Percentiles rank a stretch among this genome's conserved stretches.
These are phyloP conservation scores for Trichoderma koningii DNA, from an alignment of 2,329 filamentous ascomycete genomes.

Conservation along the genomic window DNA sequence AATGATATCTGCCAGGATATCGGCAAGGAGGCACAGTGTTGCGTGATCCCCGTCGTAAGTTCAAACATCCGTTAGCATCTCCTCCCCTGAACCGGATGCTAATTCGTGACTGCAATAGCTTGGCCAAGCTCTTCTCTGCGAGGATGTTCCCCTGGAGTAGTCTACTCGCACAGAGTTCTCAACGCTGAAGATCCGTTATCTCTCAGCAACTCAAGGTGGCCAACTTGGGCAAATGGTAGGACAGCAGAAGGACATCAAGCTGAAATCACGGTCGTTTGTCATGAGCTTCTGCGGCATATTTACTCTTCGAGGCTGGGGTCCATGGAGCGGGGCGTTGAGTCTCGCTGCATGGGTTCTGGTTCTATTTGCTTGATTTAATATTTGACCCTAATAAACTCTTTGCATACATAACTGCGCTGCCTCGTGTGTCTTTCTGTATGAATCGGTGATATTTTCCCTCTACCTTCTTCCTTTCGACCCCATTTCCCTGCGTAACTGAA, in stretches of 20 bases:
- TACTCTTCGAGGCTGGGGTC: neutral
- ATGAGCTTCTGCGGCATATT: neutral
- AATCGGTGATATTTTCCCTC: too few species aligned
- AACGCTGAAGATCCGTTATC: neutral
- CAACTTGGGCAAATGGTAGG: neutral
- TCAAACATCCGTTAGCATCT: too few species aligned
- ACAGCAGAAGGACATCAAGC: neutral
- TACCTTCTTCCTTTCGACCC: too few species aligned
- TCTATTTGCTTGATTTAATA: neutral
- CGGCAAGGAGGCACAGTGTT: slow-evolving; percentile 10
- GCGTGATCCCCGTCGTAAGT: slow-evolving; percentile 25
- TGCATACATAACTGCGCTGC: neutral
- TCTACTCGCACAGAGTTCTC: neutral
- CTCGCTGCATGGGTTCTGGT: neutral
- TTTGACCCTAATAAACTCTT: neutral
- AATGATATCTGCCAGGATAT: neutral
- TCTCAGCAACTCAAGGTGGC: neutral
- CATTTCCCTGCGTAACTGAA: too few species aligned
- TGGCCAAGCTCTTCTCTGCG: slow-evolving; percentile 25
- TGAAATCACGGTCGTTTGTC: slow-evolving; percentile 1
- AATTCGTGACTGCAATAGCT: neutral
- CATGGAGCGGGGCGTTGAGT: neutral
- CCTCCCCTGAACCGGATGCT: neutral
- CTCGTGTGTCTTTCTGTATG: too few species aligned
- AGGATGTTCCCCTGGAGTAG: neutral